Percentiles rank a stretch among this genome's conserved stretches.
Evolutionary conservation across 2,329 filamentous ascomycete species (phyloP).

Genomic region (Penicillium sp.): DNA sequence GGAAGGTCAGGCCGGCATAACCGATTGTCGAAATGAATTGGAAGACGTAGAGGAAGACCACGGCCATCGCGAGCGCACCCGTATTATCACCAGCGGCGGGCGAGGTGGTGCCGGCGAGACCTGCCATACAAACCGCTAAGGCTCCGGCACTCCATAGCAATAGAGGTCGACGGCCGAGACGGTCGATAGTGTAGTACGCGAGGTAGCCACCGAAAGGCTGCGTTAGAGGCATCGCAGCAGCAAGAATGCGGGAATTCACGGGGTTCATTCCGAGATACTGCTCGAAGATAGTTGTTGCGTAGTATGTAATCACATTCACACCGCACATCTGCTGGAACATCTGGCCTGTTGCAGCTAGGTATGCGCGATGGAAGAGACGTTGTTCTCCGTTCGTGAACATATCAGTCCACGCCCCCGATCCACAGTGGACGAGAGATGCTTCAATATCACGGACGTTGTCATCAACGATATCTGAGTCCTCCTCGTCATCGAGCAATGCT

Average conservation of each 20-base stretch:
- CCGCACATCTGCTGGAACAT: conserved; percentile 45
- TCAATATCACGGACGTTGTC: conserved; percentile 50
- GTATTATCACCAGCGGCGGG: conserved; percentile 1
- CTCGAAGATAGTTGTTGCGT: conserved; percentile 23
- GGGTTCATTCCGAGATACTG: conserved; percentile 7
- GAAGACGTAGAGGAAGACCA: conserved; percentile 11
- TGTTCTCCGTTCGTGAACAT: conserved; percentile 53
- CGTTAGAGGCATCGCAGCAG: conserved; percentile 13
- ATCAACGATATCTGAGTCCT: conserved; percentile 38
- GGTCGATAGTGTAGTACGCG: conserved; percentile 43
- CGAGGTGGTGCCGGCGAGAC: conserved; percentile 6
- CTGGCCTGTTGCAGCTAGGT: conserved; percentile 49
- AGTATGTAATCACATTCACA: conserved; percentile 42
- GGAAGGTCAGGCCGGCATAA: conserved; percentile 12
- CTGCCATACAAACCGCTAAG: conserved; percentile 15
- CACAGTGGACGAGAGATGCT: conserved; percentile 38
- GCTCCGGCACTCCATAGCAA: conserved; percentile 21
- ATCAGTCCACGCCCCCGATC: conserved; percentile 47
- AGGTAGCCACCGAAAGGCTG: conserved; percentile 38
- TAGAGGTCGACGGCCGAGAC: conserved; percentile 29
- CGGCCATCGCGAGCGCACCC: conserved; percentile 10
- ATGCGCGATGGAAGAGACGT: conserved; percentile 48
- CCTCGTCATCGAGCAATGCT: conserved; percentile 9
- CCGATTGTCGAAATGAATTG: conserved; percentile 14
- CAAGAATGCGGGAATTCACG: conserved; percentile 5